A percentile compares a stretch with the other conserved stretches of the same genome.
phyloP scores from a whole-genome alignment of 177 flowering plant species.

The Vitis hybrid region DNA sequence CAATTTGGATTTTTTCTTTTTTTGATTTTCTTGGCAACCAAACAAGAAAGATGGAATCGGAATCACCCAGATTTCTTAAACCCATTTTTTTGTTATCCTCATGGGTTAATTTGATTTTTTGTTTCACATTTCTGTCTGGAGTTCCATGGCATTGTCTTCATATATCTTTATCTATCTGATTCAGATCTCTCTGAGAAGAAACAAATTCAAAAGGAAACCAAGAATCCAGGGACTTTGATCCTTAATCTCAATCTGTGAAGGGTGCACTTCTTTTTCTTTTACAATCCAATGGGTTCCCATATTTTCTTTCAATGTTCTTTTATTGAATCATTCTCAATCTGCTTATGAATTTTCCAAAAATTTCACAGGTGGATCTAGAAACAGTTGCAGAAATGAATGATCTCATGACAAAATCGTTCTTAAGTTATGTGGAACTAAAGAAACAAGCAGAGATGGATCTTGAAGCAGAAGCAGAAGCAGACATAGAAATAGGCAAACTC shows the following conservation, averaged over 20 bases:
- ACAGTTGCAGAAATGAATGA: conserved; percentile 67
- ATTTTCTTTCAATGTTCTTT: conserved; percentile 3
- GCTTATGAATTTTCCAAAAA: no score
- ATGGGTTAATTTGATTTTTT: neutral
- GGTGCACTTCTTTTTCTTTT: conserved; percentile 4
- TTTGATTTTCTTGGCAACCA: no score
- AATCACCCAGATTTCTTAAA: no score
- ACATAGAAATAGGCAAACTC: conserved; percentile 40
- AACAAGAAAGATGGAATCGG: no score
- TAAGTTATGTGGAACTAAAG: conserved; percentile 81
- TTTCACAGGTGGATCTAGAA: conserved; percentile 22
- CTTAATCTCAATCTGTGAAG: neutral
- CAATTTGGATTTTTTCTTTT: no score
- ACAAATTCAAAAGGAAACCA: neutral
- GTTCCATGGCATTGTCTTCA: neutral
- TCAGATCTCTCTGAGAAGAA: neutral
- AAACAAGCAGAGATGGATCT: conserved; percentile 65
- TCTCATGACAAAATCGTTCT: conserved; percentile 83
- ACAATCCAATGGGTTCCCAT: neutral
- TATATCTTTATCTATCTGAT: neutral
- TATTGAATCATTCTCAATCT: neutral
- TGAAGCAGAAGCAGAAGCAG: conserved; percentile 40
- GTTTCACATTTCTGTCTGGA: neutral
- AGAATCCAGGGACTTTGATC: neutral
- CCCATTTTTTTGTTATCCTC: no score